Evolutionary conservation across 805 yeast genomes (phyloP), one percentile per base, ranked within the genome.

Genomic region (Nakazawaea anatomiae): DNA sequence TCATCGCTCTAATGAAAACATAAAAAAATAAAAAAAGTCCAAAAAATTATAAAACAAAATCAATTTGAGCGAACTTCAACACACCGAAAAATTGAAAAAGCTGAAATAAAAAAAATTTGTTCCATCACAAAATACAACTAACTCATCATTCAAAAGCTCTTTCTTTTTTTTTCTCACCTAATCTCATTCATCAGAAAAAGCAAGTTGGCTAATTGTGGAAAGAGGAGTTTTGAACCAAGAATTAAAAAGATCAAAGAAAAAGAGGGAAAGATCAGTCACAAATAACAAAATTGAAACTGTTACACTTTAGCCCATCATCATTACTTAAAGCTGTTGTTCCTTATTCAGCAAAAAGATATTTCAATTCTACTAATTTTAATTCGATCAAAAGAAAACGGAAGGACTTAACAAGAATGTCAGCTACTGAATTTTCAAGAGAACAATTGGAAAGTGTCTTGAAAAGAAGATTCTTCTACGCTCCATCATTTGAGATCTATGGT

Each of bases 401-500:
- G 32, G 4, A 14, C 5, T 31, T 48, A 30, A 39, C 39, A 31
- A 48, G 44, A 39, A 52, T 52, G 54, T 42, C 53, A 5, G 31
- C 28, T 12, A 47, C 62, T 48, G 76, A 76, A 51, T 87, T 92
- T 67, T 81, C 80, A 61, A 87, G 99, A 69, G 99, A 94, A 57
- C 75, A 80, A 57, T 76, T 94, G 64, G 99, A 94, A 70, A 84
- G 87, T 68, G 89, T 91, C 52, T 75, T 94, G 62, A 94, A 92
- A 71, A 85, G 97, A 70, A 83, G 99, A 67, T 94, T 94, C 76
- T 94, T 94, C 73, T 95, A 81, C 68, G 97, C 98, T 14, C 99
- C 99, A 57, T 85, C 98, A 36, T 94, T 94, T 63, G 99, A 94
- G 67, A 82, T 92, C 57, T 94, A 94, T 69, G 99, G 99, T 60